Evolutionary conservation across 495 filamentous ascomycete genomes (phyloP), one percentile per base, ranked within the genome.

Genomic region (Lophiostoma macrostomum): DNA sequence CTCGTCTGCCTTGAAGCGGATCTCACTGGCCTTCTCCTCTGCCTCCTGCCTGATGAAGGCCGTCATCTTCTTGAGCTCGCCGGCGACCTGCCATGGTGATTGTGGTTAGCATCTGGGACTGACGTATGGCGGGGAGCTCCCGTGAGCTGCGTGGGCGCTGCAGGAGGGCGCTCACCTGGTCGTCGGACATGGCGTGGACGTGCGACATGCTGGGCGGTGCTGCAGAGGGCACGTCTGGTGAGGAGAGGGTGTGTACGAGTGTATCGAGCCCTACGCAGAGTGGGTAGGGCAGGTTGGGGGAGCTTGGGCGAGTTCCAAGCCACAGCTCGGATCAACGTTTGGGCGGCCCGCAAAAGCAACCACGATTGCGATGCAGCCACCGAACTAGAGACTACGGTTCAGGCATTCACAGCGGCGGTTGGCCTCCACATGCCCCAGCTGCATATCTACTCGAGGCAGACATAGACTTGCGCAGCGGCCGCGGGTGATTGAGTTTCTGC

Each of bases 21-120:
- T 97, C 71, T 99, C 94, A 66, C 83, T 83, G 61, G 91, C 90
- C 75, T 99, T 99, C 69, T 99, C 94, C 30, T 83, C 75, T 20
- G 94, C 94, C 79, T 99, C 94, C 75, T 96, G 91, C 69, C 86
- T 86, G 83, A 99, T 99, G 86, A 99, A 99, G 69, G 91, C 89
- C 37, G 94, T 97, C 94, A 99, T 99, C 79, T 99, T 99, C 77
- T 85, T 88, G 69, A 99, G 88, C 80, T 99, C 94, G 70, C 81
- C 80, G 67, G 84, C 80, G 73, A 99, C 91, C 91, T 96, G 29
- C 13, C 42, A 54, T 16, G 19, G 29, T 7, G 44, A 4, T 1
- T 14, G 16, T 22, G 38, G 32, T 22, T 41, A 64, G 49, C 50
- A 50, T 16, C 16, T 32, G 22, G 5, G 11, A 23, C 14, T 47